Evolutionary conservation across 257 asterid species (phyloP), one percentile per base, ranked within the genome.

Genomic region (Paraleonurus japonicus): DNA sequence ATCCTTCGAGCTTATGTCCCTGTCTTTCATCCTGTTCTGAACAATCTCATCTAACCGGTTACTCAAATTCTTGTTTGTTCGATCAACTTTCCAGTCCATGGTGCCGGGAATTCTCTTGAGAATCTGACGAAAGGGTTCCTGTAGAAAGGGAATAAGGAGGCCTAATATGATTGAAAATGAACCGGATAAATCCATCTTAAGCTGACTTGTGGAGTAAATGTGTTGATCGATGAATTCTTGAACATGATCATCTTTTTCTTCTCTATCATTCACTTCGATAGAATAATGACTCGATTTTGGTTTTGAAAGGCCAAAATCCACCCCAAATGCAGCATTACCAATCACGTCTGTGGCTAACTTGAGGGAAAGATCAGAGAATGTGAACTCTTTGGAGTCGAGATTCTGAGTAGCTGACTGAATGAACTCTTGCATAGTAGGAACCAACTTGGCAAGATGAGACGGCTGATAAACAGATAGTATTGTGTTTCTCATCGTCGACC

Each of bases 141-240:
- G 98, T 11, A 92, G 84, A 32, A 89, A 30, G 4, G 99, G 98
- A 22, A 89, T 61, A 5, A 92, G 86, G 23, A 95, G 75, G 65
- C 99, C 99, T 61, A 92, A 8, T 69, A 90, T 82, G 76, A 89
- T 89, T 1, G 98, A 95, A 4, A 92, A 73, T 15, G 98, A 92
- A 67, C 96, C 99, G 0, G 98, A 85, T 50, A 95, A 80, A 75
- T 92, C 99, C 99, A 95, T 95, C 81, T 95, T 95, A 16, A 95
- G 95, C 78, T 89, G 93, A 23, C 92, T 75, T 27, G 99, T 95
- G 45, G 99, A 88, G 83, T 95, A 95, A 47, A 88, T 83, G 74
- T 95, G 99, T 28, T 95, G 96, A 20, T 92, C 79, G 58, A 95
- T 81, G 87, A 95, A 95, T 43, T 87, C 89, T 57, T 83, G 90